A percentile compares a stretch with the other conserved stretches of the same genome.
Conservation (phyloP, 169 alveolate species). For the Plasmodium falciparum region DNA sequence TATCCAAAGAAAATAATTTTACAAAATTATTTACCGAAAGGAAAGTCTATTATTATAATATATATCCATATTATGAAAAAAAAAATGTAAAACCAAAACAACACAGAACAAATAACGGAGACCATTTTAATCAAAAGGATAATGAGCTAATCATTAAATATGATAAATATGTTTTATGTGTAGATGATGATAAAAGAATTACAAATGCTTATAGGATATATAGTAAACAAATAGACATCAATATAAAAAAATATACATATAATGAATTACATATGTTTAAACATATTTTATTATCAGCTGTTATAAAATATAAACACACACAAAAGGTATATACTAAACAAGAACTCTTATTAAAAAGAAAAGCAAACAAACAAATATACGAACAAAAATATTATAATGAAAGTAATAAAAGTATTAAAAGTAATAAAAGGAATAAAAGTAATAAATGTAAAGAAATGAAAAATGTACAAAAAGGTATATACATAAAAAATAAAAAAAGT, state of each 20-base stretch:
- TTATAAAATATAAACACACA: conserved; percentile 2
- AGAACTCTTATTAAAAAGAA: neutral
- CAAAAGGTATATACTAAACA: neutral
- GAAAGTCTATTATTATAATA: conserved; percentile 41
- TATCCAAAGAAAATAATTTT: conserved; percentile 18
- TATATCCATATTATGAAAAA: conserved; percentile 27
- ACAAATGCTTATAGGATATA: conserved; percentile 13
- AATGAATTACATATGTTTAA: conserved; percentile 67
- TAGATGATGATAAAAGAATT: conserved; percentile 39
- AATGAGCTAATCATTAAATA: conserved; percentile 17
- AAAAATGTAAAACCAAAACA: neutral
- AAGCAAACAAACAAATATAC: neutral
- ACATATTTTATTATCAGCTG: conserved; percentile 47
- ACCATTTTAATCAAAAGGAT: neutral
- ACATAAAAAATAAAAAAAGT: too few relatives aligned
- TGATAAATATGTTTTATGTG: conserved; percentile 30
- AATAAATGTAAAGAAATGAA: too few relatives aligned
- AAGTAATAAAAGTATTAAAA: too few relatives aligned
- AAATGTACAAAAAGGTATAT: too few relatives aligned
- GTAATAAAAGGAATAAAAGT: too few relatives aligned
- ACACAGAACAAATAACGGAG: too few relatives aligned
- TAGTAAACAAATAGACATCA: conserved; percentile 17
- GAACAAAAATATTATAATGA: too few relatives aligned
- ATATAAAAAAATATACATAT: conserved; percentile 42
- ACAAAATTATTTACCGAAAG: conserved; percentile 56